Percentiles rank a stretch among this genome's conserved stretches.
phyloP scores from a whole-genome alignment of 2,329 filamentous ascomycete genomes.

The Hypoxylon sp. region DNA sequence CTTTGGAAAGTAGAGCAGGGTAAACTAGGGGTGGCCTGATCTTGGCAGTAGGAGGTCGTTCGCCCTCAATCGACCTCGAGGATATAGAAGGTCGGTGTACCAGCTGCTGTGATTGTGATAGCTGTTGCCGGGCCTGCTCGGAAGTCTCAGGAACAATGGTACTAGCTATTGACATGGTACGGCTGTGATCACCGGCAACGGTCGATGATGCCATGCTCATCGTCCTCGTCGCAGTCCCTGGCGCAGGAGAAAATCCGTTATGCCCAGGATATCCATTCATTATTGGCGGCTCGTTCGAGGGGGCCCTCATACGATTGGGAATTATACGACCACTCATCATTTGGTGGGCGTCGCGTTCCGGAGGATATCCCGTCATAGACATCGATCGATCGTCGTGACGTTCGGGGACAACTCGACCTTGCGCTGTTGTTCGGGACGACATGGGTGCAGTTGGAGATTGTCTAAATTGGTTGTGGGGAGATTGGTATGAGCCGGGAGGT shows the following conservation, averaged over 20 bases:
- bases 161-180: slow-evolving; percentile 95
- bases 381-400: slow-evolving; percentile 93
- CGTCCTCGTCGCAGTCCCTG: slow-evolving; percentile 71
- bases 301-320: slow-evolving; percentile 74
- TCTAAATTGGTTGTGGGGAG: slow-evolving; percentile 82
- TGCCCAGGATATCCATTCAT: slow-evolving; percentile 54
- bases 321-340: slow-evolving; percentile 95
- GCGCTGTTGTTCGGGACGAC: slow-evolving; percentile 83
- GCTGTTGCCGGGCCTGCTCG: slow-evolving; percentile 67
- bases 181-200: slow-evolving; percentile 63
- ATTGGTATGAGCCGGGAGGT: slow-evolving; percentile 71
- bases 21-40: slow-evolving; percentile 89
- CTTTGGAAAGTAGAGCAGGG: slow-evolving; percentile 91
- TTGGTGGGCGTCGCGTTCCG: slow-evolving; percentile 85
- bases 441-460: slow-evolving; percentile 81
- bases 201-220: slow-evolving; percentile 73
- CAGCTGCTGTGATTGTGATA: slow-evolving; percentile 67
- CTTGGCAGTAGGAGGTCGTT: slow-evolving; percentile 72
- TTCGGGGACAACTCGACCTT: slow-evolving; percentile 92
- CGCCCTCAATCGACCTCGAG: slow-evolving; percentile 67
- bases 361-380: slow-evolving; percentile 90
- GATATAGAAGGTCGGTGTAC: slow-evolving; percentile 71
- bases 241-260: slow-evolving; percentile 61
- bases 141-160: slow-evolving; percentile 77
- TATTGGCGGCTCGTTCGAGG: slow-evolving; percentile 59